phyloP scores from a whole-genome alignment of 2,329 filamentous ascomycete genomes.

The Epichloe hybrida region DNA sequence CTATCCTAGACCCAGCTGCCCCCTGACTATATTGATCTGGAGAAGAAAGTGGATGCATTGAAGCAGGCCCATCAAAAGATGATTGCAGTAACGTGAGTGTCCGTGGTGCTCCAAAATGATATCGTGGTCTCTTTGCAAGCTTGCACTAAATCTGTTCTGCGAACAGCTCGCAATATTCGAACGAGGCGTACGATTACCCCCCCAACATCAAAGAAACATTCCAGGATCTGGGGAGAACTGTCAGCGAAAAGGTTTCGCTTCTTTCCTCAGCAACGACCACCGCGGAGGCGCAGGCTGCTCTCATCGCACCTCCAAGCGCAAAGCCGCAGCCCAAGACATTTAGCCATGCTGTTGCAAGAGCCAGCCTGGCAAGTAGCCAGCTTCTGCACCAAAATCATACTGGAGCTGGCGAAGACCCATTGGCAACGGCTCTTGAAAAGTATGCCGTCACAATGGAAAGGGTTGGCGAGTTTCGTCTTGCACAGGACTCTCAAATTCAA shows the following conservation, averaged over 20 bases:
- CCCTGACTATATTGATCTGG: slow-evolving; percentile 92
- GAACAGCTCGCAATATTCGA: slow-evolving; percentile 75
- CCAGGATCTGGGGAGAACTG: slow-evolving; percentile 87
- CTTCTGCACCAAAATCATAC: slow-evolving; percentile 71
- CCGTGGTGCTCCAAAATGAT: not conserved
- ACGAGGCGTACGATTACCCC: slow-evolving; percentile 89
- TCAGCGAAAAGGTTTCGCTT: slow-evolving; percentile 86
- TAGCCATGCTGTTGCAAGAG: slow-evolving; percentile 87
- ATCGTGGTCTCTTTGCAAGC: not conserved
- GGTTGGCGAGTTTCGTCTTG: slow-evolving; percentile 84
- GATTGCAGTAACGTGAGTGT: slow-evolving; percentile 83
- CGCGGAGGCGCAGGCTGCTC: slow-evolving; percentile 83
- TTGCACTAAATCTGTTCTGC: not conserved
- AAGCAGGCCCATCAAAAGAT: slow-evolving; percentile 97
- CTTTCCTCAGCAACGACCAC: slow-evolving; percentile 76
- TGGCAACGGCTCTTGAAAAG: slow-evolving; percentile 87
- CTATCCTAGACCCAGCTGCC: slow-evolving; percentile 72
- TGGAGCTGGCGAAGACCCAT: slow-evolving; percentile 70
- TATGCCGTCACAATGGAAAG: slow-evolving; percentile 87
- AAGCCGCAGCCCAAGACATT: slow-evolving; percentile 99
- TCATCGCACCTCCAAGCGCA: slow-evolving; percentile 76
- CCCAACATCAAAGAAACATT: slow-evolving; percentile 98
- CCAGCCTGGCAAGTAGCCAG: slow-evolving; percentile 76
- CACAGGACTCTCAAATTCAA: slow-evolving; percentile 90
- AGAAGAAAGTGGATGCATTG: slow-evolving; percentile 95